Evolutionary conservation across 1,284 basidiomycete species (phyloP).

Genomic region (Flammula alnicola): DNA sequence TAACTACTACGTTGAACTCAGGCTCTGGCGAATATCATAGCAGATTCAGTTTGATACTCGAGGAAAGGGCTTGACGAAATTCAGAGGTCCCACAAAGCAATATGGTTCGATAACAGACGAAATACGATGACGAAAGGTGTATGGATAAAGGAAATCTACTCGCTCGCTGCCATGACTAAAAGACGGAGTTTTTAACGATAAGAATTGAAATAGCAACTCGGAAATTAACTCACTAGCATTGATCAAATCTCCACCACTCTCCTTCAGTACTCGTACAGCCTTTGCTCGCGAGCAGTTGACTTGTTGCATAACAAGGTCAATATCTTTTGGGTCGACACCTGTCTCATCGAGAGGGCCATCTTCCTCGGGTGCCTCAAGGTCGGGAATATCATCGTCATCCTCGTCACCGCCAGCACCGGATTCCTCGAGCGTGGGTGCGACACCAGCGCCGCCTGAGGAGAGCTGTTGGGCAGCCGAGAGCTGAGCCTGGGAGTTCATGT

Average conservation of each 20-base stretch:
- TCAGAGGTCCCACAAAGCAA: slow-evolving; percentile 22
- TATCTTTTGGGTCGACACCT: slow-evolving; percentile 91
- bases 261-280: slow-evolving; percentile 86
- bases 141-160: slow-evolving; percentile 44
- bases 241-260: slow-evolving; percentile 90
- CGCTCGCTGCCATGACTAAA: slow-evolving; percentile 76
- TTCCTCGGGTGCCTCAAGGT: slow-evolving; percentile 80
- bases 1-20: slow-evolving; percentile 79
- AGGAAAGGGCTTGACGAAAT: slow-evolving; percentile 2
- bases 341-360: slow-evolving; percentile 80
- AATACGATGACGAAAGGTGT: slow-evolving; percentile 23
- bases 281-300: slow-evolving; percentile 83
- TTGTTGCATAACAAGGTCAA: slow-evolving; percentile 86
- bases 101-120: slow-evolving; percentile 26
- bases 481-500: slow-evolving; percentile 87
- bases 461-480: slow-evolving; percentile 86
- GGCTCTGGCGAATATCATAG: slow-evolving; percentile 52
- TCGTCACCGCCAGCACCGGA: slow-evolving; percentile 53
- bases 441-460: slow-evolving; percentile 56
- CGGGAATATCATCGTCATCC: slow-evolving; percentile 80
- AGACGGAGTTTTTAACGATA: slow-evolving; percentile 6
- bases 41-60: slow-evolving; percentile 2
- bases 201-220: slow-evolving; percentile 3
- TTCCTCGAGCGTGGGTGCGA: slow-evolving; percentile 58
- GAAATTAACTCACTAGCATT: slow-evolving; percentile 81